Evolutionary conservation across 1,139 yeast species (phyloP).

Genomic region (Sugiyamaella japonica): DNA sequence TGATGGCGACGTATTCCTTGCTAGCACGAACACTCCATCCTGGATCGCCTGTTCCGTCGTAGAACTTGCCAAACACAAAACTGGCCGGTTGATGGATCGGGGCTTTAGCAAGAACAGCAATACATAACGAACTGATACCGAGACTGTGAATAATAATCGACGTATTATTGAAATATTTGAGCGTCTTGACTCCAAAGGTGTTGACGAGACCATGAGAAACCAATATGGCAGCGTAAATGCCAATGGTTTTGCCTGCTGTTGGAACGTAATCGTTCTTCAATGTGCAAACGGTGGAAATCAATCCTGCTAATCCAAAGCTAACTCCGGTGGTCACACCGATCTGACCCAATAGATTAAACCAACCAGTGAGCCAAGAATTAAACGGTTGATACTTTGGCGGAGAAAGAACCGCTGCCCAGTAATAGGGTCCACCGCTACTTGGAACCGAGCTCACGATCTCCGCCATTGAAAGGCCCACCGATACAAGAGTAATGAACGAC

Average conservation of each 20-base stretch:
- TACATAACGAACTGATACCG: constrained; percentile 29
- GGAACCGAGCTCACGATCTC: constrained; percentile 68
- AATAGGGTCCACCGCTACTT: constrained; percentile 47
- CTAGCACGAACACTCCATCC: constrained; percentile 29
- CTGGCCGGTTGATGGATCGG: constrained; percentile 30
- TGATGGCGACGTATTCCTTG: constrained; percentile 28
- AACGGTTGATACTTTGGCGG: constrained; percentile 31
- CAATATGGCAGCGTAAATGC: constrained; percentile 46
- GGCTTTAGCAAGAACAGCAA: constrained; percentile 31
- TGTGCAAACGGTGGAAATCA: constrained; percentile 31
- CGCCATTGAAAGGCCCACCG: constrained; percentile 60
- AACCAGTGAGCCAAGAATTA: constrained; percentile 26
- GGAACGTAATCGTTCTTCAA: constrained; percentile 39
- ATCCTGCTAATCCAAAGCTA: constrained; percentile 31
- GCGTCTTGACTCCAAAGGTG: constrained; percentile 29
- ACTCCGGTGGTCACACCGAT: constrained; percentile 28
- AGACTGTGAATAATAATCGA: constrained; percentile 31
- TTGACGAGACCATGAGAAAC: constrained; percentile 45
- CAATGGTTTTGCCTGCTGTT: constrained; percentile 45
- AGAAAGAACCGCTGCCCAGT: constrained; percentile 32
- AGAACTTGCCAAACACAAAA: constrained; percentile 29
- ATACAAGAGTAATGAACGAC: constrained; percentile 52
- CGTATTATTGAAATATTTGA: constrained; percentile 30
- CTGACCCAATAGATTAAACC: constrained; percentile 26
- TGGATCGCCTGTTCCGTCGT: constrained; percentile 29